A percentile compares a stretch with the other conserved stretches of the same genome.
Evolutionary conservation across 1,139 yeast species (phyloP).

Genomic region (Kodamaea alishanica): DNA sequence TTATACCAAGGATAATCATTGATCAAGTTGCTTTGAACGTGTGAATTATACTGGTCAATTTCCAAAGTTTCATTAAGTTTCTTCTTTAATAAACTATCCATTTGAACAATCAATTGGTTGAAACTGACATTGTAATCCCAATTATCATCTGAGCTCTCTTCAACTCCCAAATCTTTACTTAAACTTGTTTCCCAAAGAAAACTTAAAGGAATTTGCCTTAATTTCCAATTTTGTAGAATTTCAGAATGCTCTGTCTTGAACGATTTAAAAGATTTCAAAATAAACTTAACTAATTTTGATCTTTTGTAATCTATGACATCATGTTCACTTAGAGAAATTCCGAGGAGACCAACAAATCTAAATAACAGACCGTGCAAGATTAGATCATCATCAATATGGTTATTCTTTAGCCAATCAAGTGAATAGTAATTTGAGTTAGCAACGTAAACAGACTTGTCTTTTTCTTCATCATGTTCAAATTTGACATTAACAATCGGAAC

Average conservation of each 20-base stretch:
- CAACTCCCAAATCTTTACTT: no score
- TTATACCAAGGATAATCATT: conserved; percentile 73
- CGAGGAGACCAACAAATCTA: conserved; percentile 36
- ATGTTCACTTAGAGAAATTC: conserved; percentile 38
- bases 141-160: conserved; percentile 4
- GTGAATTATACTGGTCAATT: conserved; percentile 36
- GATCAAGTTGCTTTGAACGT: conserved; percentile 45
- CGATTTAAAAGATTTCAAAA: conserved; percentile 17
- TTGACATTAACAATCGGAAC: conserved; percentile 36
- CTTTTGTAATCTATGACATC: conserved; percentile 38
- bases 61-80: conserved; percentile 24
- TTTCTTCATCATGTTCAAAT: conserved; percentile 30
- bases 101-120: conserved; percentile 18
- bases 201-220: no score
- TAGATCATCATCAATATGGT: conserved; percentile 28
- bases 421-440: conserved; percentile 40
- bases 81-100: conserved; percentile 15
- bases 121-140: conserved; percentile 18
- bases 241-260: conserved; percentile 15
- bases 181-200: no score
- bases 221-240: conserved; percentile 20
- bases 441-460: conserved; percentile 27
- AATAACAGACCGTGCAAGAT: conserved; percentile 38
- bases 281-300: conserved; percentile 20
- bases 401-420: conserved; percentile 30